Percentiles rank a stretch among this genome's conserved stretches.
Conservation (phyloP, 345 rosid genomes). For the Pugionium cornutum region DNA sequence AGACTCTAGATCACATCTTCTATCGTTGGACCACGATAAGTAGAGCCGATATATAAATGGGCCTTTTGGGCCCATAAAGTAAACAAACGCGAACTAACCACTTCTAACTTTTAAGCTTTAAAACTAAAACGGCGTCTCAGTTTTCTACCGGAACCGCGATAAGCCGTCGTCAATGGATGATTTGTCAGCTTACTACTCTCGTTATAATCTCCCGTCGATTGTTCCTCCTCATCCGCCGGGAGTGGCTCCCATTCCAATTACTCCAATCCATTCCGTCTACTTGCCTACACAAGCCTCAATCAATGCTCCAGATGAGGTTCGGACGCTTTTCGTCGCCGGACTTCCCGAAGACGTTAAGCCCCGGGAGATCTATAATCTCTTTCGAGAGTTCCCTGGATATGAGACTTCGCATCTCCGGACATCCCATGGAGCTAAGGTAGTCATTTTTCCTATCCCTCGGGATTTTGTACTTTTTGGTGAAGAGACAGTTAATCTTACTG, state of each 20-base stretch:
- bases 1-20: no score
- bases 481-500: conserved; percentile 14
- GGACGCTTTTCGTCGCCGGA: conserved; percentile 90
- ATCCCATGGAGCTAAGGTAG: conserved; percentile 45
- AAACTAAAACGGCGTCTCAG: not conserved
- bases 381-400: conserved; percentile 86
- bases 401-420: conserved; percentile 80
- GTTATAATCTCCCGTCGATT: conserved; percentile 36
- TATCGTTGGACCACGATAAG: not conserved
- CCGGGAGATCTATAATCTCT: conserved; percentile 84
- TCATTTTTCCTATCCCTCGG: not conserved
- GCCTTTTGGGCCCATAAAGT: conserved; percentile 18
- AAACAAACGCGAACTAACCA: not conserved
- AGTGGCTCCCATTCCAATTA: conserved; percentile 34
- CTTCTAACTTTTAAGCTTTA: not conserved
- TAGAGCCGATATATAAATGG: not conserved
- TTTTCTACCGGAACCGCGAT: conserved; percentile 9
- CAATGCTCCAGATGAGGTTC: conserved; percentile 53
- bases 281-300: conserved; percentile 36
- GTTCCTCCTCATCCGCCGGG: conserved; percentile 39
- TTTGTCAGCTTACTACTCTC: conserved; percentile 58
- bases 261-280: conserved; percentile 45
- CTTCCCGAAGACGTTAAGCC: conserved; percentile 86
- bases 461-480: not conserved
- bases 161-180: conserved; percentile 50